Evolutionary conservation across 257 asterid genomes (phyloP), one percentile per base, ranked within the genome.

Genomic region (Solanum bulbocastanum): DNA sequence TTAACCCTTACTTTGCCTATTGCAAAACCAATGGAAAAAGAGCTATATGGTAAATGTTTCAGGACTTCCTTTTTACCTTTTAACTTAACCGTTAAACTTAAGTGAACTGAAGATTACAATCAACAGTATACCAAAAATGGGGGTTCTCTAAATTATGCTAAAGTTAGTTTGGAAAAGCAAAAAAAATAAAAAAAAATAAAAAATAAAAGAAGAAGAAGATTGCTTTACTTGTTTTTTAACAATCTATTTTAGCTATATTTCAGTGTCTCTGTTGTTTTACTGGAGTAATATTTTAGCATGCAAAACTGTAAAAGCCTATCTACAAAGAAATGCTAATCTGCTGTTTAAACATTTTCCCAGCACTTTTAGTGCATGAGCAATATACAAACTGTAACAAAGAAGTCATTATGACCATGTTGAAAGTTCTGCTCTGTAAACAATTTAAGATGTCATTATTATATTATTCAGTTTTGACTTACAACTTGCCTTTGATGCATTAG

Each of bases 401-500:
- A 32, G 78, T 60, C 37, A 84, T 25, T 84, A 3, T 84, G n/a
- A 35, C 52, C 52, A 39, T 37, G 10, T 44, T 69, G 18, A 46
- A 69, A 71, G 62, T 32, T 69, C 11, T 6, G 60, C n/a, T 79
- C 4, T 42, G 14, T 44, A 42, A 79, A 79, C 37, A 25, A 79
- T 44, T 79, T 81, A 9, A 44, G 18, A 40, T 46, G 25, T 60
- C 35, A n/a, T 33, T n/a, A 79, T 60, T 20, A 42, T 49, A 46
- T 36, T 33, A 13, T 82, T 60, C 83, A 39, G 42, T 52, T 52
- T 86, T 89, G 89, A 90, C 42, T 60, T 75, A 84, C 75, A 78
- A 44, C 40, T 52, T 89, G 46, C 83, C 30, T 52, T n/a, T 87
- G 60, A 62, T 92, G 89, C 86, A 88, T 75, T 89, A 96, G 99